These are phyloP conservation scores for Prunus yedoensis DNA, from an alignment of 331 rosid genomes.

Conservation along the genomic window DNA sequence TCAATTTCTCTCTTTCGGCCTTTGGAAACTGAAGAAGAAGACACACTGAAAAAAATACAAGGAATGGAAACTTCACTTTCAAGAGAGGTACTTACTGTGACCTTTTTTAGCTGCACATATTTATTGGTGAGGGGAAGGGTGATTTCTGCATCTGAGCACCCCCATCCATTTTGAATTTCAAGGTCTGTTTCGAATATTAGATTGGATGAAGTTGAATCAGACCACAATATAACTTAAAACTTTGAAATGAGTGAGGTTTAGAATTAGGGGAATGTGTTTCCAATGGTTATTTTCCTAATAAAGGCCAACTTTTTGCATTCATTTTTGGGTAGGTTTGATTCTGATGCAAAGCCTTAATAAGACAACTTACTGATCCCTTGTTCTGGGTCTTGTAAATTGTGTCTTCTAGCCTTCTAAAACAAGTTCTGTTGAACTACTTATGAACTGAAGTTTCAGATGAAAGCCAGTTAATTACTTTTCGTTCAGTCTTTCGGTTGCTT, in stretches of 20 bases:
- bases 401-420: not conserved
- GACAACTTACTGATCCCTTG: not conserved
- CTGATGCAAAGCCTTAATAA: not conserved
- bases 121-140: not conserved
- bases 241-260: not conserved
- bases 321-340: not conserved
- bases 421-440: not conserved
- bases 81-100: conserved; percentile 52
- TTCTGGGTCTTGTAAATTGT: not conserved
- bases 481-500: not conserved
- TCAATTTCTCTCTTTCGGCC: conserved; percentile 79
- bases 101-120: not conserved
- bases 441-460: not conserved
- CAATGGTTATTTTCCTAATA: not conserved
- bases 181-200: not conserved
- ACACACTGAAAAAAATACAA: conserved; percentile 62
- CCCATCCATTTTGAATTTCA: not conserved
- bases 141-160: not conserved
- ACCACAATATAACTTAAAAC: not conserved
- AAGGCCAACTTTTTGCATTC: conserved; percentile 1
- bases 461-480: not conserved
- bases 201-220: not conserved
- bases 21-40: conserved; percentile 63
- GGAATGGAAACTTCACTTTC: conserved; percentile 58
- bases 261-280: not conserved